A percentile compares a stretch with the other conserved stretches of the same genome.
phyloP scores from a whole-genome alignment of 371 early-diverging fungal species.

The Cokeromyces recurvatus region DNA sequence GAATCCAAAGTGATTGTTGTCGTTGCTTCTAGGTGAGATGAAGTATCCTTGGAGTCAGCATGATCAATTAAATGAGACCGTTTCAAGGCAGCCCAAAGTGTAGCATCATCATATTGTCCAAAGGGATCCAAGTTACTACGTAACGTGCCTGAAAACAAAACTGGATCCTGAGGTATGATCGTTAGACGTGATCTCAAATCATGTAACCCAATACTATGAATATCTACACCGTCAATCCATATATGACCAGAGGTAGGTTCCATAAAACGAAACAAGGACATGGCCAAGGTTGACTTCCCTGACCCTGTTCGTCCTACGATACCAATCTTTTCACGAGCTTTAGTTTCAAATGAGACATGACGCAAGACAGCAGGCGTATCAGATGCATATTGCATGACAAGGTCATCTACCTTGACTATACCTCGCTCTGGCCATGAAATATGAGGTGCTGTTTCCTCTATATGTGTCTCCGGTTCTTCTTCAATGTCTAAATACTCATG shows the following conservation, averaged over 20 bases:
- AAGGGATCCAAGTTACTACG: constrained; percentile 80
- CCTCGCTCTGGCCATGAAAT: constrained; percentile 74
- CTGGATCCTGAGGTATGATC: constrained; percentile 77
- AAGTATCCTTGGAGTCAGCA: constrained; percentile 30
- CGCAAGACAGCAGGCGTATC: constrained; percentile 68
- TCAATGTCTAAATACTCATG: constrained; percentile 69
- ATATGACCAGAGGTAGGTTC: constrained; percentile 60
- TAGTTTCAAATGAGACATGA: constrained; percentile 55
- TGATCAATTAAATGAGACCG: constrained; percentile 58
- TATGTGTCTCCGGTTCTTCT: constrained; percentile 61
- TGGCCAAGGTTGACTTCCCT: constrained; percentile 66
- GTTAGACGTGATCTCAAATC: constrained; percentile 59
- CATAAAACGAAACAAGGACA: constrained; percentile 74
- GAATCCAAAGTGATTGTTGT: constrained; percentile 38
- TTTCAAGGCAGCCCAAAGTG: constrained; percentile 73
- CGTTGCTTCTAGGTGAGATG: neutral
- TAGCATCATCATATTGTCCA: constrained; percentile 60
- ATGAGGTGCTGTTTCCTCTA: constrained; percentile 45
- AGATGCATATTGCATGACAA: constrained; percentile 65
- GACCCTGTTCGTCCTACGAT: constrained; percentile 58
- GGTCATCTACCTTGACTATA: constrained; percentile 55
- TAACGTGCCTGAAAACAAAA: constrained; percentile 75
- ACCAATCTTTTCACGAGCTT: constrained; percentile 57
- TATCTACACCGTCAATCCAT: constrained; percentile 70
- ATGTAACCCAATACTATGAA: constrained; percentile 59